A percentile compares a stretch with the other conserved stretches of the same genome.
These are phyloP conservation scores for Aureobasidium pullulans DNA, from an alignment of 2,329 filamentous ascomycete species.

Conservation along the genomic window DNA sequence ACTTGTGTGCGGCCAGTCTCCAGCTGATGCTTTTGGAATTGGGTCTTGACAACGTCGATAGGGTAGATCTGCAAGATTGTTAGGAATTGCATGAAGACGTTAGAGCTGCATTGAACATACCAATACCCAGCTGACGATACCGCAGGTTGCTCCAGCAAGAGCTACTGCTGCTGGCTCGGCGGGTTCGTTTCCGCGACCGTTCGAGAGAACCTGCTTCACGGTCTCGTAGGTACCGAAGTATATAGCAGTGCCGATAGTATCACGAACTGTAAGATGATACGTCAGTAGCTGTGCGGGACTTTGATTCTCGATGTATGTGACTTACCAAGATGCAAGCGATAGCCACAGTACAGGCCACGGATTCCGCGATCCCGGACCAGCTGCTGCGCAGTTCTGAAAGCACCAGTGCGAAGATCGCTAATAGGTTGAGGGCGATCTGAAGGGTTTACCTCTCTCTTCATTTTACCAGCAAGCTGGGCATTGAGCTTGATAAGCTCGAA, in stretches of 20 bases:
- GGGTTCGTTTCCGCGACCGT: constrained; percentile 64
- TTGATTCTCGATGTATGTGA: constrained; percentile 15
- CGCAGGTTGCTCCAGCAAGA: constrained; percentile 70
- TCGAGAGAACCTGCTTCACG: constrained; percentile 72
- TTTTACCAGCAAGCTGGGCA: constrained; percentile 73
- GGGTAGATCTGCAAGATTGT: constrained; percentile 39
- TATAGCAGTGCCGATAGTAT: constrained; percentile 74
- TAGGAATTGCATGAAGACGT: background rate
- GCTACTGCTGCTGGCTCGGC: constrained; percentile 74
- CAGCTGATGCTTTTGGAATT: constrained; percentile 76
- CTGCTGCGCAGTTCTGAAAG: constrained; percentile 58
- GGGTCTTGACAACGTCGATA: constrained; percentile 76
- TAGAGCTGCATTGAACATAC: constrained; percentile 40
- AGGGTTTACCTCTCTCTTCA: constrained; percentile 43
- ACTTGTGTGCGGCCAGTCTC: constrained; percentile 58
- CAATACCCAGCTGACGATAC: constrained; percentile 76
- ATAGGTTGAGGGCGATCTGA: constrained; percentile 1
- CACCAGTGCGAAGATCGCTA: constrained; percentile 20
- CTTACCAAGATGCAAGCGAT: constrained; percentile 70
- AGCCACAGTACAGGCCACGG: constrained; percentile 70
- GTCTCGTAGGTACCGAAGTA: constrained; percentile 90
- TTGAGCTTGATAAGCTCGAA: constrained; percentile 88
- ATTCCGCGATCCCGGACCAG: constrained; percentile 69
- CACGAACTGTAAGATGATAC: constrained; percentile 52
- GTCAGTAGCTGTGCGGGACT: constrained; percentile 1